Base-by-base conservation (phyloP, 331 rosid species). In the Pyrus hybrid region DNA sequence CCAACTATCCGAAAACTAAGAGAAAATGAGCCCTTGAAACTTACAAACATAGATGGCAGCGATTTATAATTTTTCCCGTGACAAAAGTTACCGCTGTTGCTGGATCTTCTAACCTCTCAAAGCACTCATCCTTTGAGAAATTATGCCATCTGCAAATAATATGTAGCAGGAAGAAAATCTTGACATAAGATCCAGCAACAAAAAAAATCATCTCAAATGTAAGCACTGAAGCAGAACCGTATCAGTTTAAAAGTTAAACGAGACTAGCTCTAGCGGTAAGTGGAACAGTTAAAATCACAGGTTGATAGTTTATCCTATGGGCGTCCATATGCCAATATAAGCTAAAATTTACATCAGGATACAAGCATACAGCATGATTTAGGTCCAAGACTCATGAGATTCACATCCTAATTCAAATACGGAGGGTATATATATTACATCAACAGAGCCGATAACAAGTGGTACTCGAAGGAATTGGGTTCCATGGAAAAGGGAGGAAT, bases 121-220 rank as follows among this genome's bases (percentile, higher is more conserved):
- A 56, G 5, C 67, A 56, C 33, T 33, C 9, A 26, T 60, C 76
- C 57, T 3, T 33, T 5, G 17, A 4, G 23, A 18, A 33, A 21
- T 10, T 72, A 72, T 58, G 57, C 68, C 76, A 58, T 72, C 76
- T 72, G 76, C 76, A 72, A 58, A 58, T 23, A 32, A 22, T 16
- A 72, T 16, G 67, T 72, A 58, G 51, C 67, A 72, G 26, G 57
- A 72, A 72, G 54, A 57, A 32, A 35, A 72, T 32, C 20, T 33
- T 33, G 66, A 58, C 56, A 57, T 72, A 23, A 72, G 76, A 53
- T 29, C 68, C 22, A 14, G 20, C 35, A 26, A 17, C 11, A 56
- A 10, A n/a, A 56, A 12, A 29, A 16, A 28, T 63, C 11, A 57
- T 58, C 67, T 35, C 7, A 72, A 57, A 57, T 33, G 32, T 30